These are phyloP conservation scores for Aureoboletus auriporus DNA, from an alignment of 768 basidiomycete genomes.

Conservation along the genomic window DNA sequence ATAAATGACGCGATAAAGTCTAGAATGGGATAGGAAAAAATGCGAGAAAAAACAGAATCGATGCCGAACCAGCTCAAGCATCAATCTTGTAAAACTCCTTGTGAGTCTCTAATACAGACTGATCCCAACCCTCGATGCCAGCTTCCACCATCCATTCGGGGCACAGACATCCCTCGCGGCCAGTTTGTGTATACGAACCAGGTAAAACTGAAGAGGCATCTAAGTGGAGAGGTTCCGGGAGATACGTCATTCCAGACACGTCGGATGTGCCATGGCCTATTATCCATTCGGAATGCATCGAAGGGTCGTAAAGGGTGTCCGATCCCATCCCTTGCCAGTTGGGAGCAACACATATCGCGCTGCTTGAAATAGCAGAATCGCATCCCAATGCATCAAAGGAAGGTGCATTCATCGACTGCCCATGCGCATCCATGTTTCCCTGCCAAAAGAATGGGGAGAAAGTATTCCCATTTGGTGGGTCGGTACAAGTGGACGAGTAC, in stretches of 20 bases:
- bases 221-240: background rate
- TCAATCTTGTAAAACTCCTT: background rate
- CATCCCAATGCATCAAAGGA: background rate
- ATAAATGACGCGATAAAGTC: no score
- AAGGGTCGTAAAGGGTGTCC: slow-evolving; percentile 2
- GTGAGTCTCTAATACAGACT: background rate
- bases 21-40: no score
- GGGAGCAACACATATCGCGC: background rate
- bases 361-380: background rate
- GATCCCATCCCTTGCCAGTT: background rate
- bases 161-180: slow-evolving; percentile 14
- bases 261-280: slow-evolving; percentile 3
- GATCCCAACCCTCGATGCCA: slow-evolving; percentile 14
- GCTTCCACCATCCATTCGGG: slow-evolving; percentile 22
- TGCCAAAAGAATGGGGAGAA: background rate
- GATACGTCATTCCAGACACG: background rate
- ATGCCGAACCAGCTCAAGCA: background rate
- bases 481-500: background rate
- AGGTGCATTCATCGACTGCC: no score
- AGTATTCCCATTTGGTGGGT: background rate
- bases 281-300: slow-evolving; percentile 13
- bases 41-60: background rate
- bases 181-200: background rate
- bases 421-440: background rate
- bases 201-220: background rate